Percentiles rank a stretch among this genome's conserved stretches.
Evolutionary conservation across 2,329 filamentous ascomycete genomes (phyloP).

Genomic region (Balansia obtecta): DNA sequence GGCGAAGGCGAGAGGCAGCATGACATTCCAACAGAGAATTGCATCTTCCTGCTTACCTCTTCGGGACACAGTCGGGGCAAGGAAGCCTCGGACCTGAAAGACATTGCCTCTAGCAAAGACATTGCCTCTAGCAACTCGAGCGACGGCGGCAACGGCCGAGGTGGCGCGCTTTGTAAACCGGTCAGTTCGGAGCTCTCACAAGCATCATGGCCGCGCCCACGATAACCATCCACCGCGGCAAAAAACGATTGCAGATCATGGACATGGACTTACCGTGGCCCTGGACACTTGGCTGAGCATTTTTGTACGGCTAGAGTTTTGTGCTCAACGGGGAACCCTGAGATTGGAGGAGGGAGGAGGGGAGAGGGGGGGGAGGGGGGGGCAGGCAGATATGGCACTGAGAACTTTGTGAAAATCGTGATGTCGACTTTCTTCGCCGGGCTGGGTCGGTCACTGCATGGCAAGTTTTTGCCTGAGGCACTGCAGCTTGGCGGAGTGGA

Average conservation of each 20-base stretch:
- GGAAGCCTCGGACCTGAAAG: slow-evolving; percentile 42
- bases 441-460: slow-evolving; percentile 12
- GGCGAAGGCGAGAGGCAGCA: not conserved
- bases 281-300: slow-evolving; percentile 45
- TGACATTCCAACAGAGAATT: not conserved
- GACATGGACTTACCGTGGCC: slow-evolving; percentile 37
- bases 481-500: too few relatives aligned
- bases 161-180: slow-evolving; percentile 34
- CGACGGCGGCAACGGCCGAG: slow-evolving; percentile 36
- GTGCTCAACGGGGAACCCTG: slow-evolving; percentile 34
- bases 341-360: slow-evolving; percentile 17
- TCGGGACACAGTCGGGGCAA: slow-evolving; percentile 47
- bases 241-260: not conserved
- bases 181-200: slow-evolving; percentile 2
- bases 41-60: slow-evolving; percentile 37
- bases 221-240: not conserved
- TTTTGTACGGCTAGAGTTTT: slow-evolving; percentile 28
- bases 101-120: slow-evolving; percentile 26
- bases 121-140: slow-evolving; percentile 28
- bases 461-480: slow-evolving; percentile 16
- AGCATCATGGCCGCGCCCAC: not conserved
- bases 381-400: slow-evolving; percentile 18
- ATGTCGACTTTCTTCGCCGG: slow-evolving; percentile 18
- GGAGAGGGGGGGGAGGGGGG: slow-evolving; percentile 17
- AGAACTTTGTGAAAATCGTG: slow-evolving; percentile 35